phyloP scores from a whole-genome alignment of 208 protist species.

The Herpetomonas muscarum region DNA sequence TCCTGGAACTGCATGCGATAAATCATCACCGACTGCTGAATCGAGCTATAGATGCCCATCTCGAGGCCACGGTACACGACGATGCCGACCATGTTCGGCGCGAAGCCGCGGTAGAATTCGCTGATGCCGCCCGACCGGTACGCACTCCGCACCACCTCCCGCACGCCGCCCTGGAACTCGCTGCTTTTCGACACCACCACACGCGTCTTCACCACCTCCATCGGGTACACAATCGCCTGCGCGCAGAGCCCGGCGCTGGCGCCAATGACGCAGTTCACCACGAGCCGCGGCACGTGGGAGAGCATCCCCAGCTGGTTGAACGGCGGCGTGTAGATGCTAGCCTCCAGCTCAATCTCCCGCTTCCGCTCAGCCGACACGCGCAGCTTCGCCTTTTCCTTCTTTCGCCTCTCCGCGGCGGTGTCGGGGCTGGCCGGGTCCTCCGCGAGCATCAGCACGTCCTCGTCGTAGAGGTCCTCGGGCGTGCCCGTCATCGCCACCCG shows the following conservation, averaged over 20 bases:
- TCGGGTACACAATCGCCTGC: conserved; percentile 83
- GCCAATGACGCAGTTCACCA: conserved; percentile 83
- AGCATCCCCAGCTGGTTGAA: conserved; percentile 45
- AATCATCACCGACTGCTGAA: conserved; percentile 83
- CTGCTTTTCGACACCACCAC: conserved; percentile 64
- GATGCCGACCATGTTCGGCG: conserved; percentile 85
- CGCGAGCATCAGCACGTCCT: neutral
- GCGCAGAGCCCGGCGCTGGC: conserved; percentile 78
- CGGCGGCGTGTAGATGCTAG: conserved; percentile 54
- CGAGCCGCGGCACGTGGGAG: conserved; percentile 51
- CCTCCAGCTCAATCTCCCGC: conserved; percentile 28
- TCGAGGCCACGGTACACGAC: conserved; percentile 85
- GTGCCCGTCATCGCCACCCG: conserved; percentile 35
- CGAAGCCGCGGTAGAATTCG: conserved; percentile 82
- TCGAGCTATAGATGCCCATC: conserved; percentile 85
- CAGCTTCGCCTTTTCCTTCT: neutral
- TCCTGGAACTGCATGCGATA: conserved; percentile 66
- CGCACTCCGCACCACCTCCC: conserved; percentile 43
- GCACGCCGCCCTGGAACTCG: conserved; percentile 70
- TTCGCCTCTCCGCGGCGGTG: neutral
- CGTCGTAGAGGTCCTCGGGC: conserved; percentile 6
- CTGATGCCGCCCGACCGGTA: conserved; percentile 66
- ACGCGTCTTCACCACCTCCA: conserved; percentile 92
- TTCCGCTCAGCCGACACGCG: conserved; percentile 9
- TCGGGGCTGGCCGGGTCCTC: neutral